Evolutionary conservation across 2,329 filamentous ascomycete species (phyloP), one percentile per base, ranked within the genome.

Genomic region (Colletotrichum sansevieriae): DNA sequence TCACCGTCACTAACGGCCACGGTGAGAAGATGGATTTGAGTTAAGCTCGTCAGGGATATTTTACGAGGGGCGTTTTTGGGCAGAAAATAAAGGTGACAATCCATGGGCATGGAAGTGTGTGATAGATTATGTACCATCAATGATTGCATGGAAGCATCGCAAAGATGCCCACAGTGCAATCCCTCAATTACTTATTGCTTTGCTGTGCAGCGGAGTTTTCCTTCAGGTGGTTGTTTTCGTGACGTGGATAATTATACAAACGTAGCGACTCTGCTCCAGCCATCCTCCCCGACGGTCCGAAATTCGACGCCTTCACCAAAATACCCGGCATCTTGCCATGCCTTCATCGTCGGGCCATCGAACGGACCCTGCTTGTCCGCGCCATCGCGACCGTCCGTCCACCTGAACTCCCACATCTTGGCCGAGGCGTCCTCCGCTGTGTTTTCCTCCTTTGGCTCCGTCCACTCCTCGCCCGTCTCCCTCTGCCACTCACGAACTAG

Each of bases 241-340:
- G 15, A 49, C 20, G 11, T 3, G 3, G 29, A 25, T 5, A 12
- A 20, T 68, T 37, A 70, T 59, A 82, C 79, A 78, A 90, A 91
- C 58, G 77, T 77, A 44, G 81, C 83, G 15, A 82, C 77, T 59
- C 79, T 79, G 65, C 75, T 84, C 90, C 90, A 92, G 22, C 79
- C 83, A 25, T 86, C 85, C 52, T 85, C 83, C 11, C 86, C 88
- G 7, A 82, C 86, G 69, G 80, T 83, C 71, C 90, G 86, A 74
- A 95, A 95, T 77, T 95, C 95, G 25, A 97, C 94, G 0, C 93
- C 93, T 71, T 96, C 91, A 12, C 90, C 92, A 80, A 99, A 99
- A 78, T 98, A 98, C 3, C 96, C 96, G 25, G 94, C 94, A 71
- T 93, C 90, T 73, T 92, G 90, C 96, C 96, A 99, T 2, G 93